These are phyloP conservation scores for Geotrichum australiense DNA, from an alignment of 1,139 yeast genomes.

Conservation along the genomic window DNA sequence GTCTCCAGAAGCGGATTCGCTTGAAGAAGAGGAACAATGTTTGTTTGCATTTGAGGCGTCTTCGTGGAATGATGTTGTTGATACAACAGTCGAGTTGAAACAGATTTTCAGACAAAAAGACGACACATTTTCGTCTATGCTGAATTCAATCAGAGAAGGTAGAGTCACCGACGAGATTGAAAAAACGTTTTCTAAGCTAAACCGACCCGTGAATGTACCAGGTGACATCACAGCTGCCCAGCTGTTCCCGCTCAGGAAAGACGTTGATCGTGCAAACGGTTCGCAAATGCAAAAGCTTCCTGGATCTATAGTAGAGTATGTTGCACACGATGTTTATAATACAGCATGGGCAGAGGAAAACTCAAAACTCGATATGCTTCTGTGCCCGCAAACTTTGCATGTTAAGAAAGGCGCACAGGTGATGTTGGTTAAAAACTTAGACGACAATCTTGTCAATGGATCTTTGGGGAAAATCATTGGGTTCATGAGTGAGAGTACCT, in stretches of 20 bases:
- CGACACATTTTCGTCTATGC: conserved; percentile 73
- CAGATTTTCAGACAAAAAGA: conserved; percentile 92
- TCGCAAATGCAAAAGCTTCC: conserved; percentile 46
- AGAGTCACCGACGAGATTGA: conserved; percentile 49
- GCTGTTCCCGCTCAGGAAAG: conserved; percentile 71
- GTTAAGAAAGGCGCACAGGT: conserved; percentile 87
- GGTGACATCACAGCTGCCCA: conserved; percentile 84
- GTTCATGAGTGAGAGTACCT: conserved; percentile 55
- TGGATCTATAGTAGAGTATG: conserved; percentile 44
- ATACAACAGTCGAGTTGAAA: conserved; percentile 58
- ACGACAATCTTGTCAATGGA: conserved; percentile 84
- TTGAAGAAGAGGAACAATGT: conserved; percentile 27
- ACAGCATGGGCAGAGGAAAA: conserved; percentile 29
- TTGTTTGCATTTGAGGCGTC: conserved; percentile 71
- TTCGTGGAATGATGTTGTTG: conserved; percentile 63
- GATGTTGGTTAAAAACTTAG: conserved; percentile 90
- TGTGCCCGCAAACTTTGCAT: conserved; percentile 49
- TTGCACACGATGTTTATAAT: conserved; percentile 59
- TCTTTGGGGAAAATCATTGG: conserved; percentile 80
- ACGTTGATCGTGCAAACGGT: conserved; percentile 75
- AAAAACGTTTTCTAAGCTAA: conserved; percentile 47
- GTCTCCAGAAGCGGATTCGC: background rate
- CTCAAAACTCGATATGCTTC: conserved; percentile 46
- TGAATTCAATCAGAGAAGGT: conserved; percentile 82
- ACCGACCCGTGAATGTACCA: conserved; percentile 49